Percentiles rank a stretch among this genome's conserved stretches.
Evolutionary conservation across 1,284 basidiomycete species (phyloP).

Genomic region (Apiotrichum gamsii): DNA sequence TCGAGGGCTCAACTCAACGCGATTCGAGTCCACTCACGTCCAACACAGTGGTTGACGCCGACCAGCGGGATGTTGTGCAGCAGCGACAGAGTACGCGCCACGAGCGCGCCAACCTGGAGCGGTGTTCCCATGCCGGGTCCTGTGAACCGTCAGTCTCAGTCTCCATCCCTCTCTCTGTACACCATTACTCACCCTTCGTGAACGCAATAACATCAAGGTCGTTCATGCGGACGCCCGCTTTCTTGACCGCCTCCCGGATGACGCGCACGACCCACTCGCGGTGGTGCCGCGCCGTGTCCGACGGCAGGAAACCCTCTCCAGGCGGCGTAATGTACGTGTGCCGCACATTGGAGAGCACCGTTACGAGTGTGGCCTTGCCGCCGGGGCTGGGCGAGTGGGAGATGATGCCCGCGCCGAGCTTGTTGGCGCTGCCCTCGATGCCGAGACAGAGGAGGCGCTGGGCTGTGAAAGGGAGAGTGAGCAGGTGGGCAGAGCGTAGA

Average conservation of each 20-base stretch:
- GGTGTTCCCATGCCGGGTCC: slow-evolving; percentile 99
- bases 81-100: slow-evolving; percentile 86
- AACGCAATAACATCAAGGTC: slow-evolving; percentile 93
- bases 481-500: background rate
- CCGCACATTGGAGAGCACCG: slow-evolving; percentile 73
- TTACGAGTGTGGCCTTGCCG: slow-evolving; percentile 48
- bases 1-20: too few relatives aligned
- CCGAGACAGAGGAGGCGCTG: slow-evolving; percentile 56
- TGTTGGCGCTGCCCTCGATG: slow-evolving; percentile 94
- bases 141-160: too few relatives aligned
- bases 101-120: slow-evolving; percentile 86
- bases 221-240: slow-evolving; percentile 64
- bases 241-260: slow-evolving; percentile 69
- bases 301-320: slow-evolving; percentile 92
- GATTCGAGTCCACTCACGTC: slow-evolving; percentile 64
- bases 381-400: slow-evolving; percentile 55
- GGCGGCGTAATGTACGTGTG: slow-evolving; percentile 99
- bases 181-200: slow-evolving; percentile 77
- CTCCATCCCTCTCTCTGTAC: too few relatives aligned
- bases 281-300: slow-evolving; percentile 93
- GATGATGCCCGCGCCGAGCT: slow-evolving; percentile 93
- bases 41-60: slow-evolving; percentile 97
- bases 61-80: slow-evolving; percentile 87
- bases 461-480: slow-evolving; percentile 11
- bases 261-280: slow-evolving; percentile 84